Conservation (phyloP, 1,139 yeast species). For the Pichia sp. region DNA sequence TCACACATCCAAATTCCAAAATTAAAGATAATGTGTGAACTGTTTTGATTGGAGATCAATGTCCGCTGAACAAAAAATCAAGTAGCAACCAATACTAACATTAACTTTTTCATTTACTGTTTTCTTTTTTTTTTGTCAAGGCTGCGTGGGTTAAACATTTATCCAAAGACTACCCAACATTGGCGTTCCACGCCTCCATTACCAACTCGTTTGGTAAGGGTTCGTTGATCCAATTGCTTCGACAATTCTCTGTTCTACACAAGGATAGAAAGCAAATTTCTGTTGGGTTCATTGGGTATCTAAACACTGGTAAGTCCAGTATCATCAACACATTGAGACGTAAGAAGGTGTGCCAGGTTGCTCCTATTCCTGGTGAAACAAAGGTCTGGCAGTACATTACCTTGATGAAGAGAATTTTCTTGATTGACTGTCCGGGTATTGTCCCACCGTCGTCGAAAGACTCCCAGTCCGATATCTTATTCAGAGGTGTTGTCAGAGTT, state of each 20-base stretch:
- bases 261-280: constrained; percentile 93
- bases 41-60: no score
- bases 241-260: constrained; percentile 90
- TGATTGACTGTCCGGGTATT: constrained; percentile 98
- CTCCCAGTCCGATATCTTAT: constrained; percentile 86
- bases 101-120: not conserved
- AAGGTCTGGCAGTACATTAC: constrained; percentile 99
- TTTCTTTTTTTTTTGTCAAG: constrained; percentile 36
- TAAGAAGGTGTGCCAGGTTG: constrained; percentile 94
- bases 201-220: constrained; percentile 98
- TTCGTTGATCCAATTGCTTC: constrained; percentile 81
- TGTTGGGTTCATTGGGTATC: constrained; percentile 96
- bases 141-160: constrained; percentile 98
- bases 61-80: not conserved
- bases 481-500: constrained; percentile 96
- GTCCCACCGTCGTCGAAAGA: constrained; percentile 94
- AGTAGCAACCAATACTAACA: constrained; percentile 42
- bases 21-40: no score
- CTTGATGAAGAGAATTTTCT: constrained; percentile 87
- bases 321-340: constrained; percentile 89
- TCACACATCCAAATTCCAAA: constrained; percentile 43
- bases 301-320: constrained; percentile 95
- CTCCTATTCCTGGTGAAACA: constrained; percentile 98
- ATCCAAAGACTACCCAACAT: constrained; percentile 86
- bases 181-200: constrained; percentile 97